Conservation (phyloP, 163 green algal genomes). For the Scenedesmus sp. region DNA sequence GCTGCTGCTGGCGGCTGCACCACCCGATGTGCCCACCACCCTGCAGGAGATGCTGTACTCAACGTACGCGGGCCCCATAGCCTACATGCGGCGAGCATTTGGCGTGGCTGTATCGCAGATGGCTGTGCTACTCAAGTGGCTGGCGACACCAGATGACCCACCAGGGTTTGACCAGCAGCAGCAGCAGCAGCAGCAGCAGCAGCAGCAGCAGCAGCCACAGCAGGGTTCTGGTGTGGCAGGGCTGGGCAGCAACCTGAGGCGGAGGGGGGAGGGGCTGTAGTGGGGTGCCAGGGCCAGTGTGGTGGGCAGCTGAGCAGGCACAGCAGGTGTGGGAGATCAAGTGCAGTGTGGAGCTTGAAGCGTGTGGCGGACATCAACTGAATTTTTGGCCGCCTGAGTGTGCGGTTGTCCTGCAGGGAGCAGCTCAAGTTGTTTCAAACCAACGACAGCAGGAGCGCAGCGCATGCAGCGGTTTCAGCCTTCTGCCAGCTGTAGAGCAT, state of each 20-base stretch:
- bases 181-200: slow-evolving; percentile 36
- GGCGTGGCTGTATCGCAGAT: not conserved
- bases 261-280: not conserved
- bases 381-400: no score
- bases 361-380: no score
- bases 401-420: no score
- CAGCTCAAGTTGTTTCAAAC: no score
- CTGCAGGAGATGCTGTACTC: slow-evolving; percentile 24
- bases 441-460: not conserved
- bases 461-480: not conserved
- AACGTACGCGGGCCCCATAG: slow-evolving; percentile 36
- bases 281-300: not conserved
- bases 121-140: slow-evolving; percentile 24
- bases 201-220: no score
- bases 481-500: no score
- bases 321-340: not conserved
- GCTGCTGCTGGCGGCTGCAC: not conserved
- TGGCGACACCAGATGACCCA: slow-evolving; percentile 35
- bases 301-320: not conserved
- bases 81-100: not conserved
- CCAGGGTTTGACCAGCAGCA: not conserved
- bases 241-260: not conserved
- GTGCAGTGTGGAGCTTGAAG: not conserved
- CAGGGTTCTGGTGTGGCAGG: not conserved
- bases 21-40: not conserved